Base-by-base conservation (phyloP, 768 basidiomycete species). In the Filobasidium floriforme region DNA sequence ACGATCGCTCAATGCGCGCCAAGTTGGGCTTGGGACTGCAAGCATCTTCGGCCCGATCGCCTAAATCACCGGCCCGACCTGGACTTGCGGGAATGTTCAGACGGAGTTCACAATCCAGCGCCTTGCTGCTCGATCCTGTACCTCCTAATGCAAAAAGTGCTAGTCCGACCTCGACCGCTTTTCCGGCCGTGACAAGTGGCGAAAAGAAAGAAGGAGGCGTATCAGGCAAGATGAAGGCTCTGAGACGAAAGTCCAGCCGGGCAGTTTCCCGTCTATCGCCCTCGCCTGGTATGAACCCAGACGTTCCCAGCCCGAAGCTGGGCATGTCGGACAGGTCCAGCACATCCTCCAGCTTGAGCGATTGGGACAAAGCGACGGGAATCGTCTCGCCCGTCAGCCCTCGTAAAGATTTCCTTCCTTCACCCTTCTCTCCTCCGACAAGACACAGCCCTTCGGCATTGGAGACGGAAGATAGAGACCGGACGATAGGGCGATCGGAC, bases 401-500 rank as follows among this genome's bases (percentile, higher is more conserved):
- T 9, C 32, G 32, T 9, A 37, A 37, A 3, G 32, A 37, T 37
- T 9, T 3, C 3, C 32, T 37, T 9, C 32, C 32, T 37, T 9
- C 32, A 4, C 4, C 32, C 4, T 37, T 37, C 32, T 3, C 32
- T 37, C 32, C 32, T 9, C 32, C 32, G 32, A 37, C 9, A 9
- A 37, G 9, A 37, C 3, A 37, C 32, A 37, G 32, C 32, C 32
- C 32, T 37, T 37, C 32, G 32, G 32, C 32, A 9, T 9, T 37
- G 32, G 32, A 37, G 32, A 37, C 32, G 32, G 32, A 37, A 37
- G 57, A 22, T 41, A 49, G 41, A 10, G 59, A 65, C 19, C 43
- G 29, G 22, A 65, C 64, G 19, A 65, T 65, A 24, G 59, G 57
- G 1, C 12, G 64, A 19, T 65, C 64, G 24, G 64, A 65, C 41